phyloP scores from a whole-genome alignment of 306 rosid genomes.

The Rosa multiflora region DNA sequence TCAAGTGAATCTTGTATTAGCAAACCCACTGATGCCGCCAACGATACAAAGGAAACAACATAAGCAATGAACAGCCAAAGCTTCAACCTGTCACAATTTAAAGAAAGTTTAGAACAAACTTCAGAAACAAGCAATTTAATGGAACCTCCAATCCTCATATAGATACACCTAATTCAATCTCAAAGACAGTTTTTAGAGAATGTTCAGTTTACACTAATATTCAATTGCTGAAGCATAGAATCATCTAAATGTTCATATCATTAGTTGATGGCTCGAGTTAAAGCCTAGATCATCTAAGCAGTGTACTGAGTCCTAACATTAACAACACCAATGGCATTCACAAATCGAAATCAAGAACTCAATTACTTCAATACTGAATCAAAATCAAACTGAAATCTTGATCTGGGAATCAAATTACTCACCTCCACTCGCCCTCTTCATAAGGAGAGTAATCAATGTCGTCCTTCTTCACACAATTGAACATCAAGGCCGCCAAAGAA shows the following conservation, averaged over 20 bases:
- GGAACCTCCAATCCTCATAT: neutral
- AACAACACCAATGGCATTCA: neutral
- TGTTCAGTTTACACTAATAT: neutral
- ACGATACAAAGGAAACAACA: constrained; percentile 92
- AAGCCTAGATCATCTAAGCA: neutral
- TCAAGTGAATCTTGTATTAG: constrained; percentile 89
- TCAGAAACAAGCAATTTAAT: neutral
- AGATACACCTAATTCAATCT: neutral
- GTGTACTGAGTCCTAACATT: neutral
- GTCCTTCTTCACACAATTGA: constrained; percentile 95
- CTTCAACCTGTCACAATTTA: constrained; percentile 68
- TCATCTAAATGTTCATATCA: neutral
- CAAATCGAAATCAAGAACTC: neutral
- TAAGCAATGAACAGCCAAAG: constrained; percentile 98
- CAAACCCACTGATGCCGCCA: constrained; percentile 96
- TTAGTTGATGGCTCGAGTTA: neutral
- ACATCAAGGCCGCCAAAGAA: constrained; percentile 92
- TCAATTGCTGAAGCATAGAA: neutral
- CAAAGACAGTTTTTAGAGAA: neutral
- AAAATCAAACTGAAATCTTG: neutral
- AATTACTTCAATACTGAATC: neutral
- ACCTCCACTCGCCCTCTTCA: constrained; percentile 99
- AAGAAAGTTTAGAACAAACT: constrained; percentile 27
- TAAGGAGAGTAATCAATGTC: constrained; percentile 97
- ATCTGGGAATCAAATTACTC: neutral